These are phyloP conservation scores for Stachybotrys elegans DNA, from an alignment of 2,329 filamentous ascomycete genomes.

Conservation along the genomic window DNA sequence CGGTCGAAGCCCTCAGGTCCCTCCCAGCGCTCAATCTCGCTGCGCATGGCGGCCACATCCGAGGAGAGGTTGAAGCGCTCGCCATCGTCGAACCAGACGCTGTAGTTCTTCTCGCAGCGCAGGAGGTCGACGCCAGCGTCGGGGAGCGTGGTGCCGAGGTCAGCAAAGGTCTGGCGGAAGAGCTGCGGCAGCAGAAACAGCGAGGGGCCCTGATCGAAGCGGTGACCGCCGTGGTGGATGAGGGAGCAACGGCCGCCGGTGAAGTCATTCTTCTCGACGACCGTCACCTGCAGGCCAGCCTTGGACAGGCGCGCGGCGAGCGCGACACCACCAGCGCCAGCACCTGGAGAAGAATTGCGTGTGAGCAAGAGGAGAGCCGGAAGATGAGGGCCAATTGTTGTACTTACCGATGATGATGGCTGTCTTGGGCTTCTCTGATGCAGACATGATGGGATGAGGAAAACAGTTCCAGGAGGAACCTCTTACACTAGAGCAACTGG, in stretches of 20 bases:
- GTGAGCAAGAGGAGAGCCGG: neutral
- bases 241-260: constrained; percentile 68
- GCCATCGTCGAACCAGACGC: constrained; percentile 67
- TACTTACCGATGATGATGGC: constrained; percentile 21
- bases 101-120: constrained; percentile 73
- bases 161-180: constrained; percentile 64
- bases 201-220: constrained; percentile 74
- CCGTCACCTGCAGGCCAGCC: constrained; percentile 65
- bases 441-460: no score
- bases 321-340: constrained; percentile 67
- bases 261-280: constrained; percentile 72
- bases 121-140: constrained; percentile 62
- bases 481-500: no score
- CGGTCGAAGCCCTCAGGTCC: constrained; percentile 65
- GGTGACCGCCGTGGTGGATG: constrained; percentile 52
- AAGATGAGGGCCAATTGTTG: neutral
- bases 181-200: constrained; percentile 66
- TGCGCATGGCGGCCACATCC: constrained; percentile 67
- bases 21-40: constrained; percentile 67
- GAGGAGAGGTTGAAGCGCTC: constrained; percentile 58
- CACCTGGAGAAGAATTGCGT: constrained; percentile 38
- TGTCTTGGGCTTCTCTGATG: constrained; percentile 18
- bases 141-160: constrained; percentile 62
- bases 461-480: no score
- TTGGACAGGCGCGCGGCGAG: constrained; percentile 67